Base-by-base conservation (phyloP, 257 asterid species). In the Penstemon eatonii region DNA sequence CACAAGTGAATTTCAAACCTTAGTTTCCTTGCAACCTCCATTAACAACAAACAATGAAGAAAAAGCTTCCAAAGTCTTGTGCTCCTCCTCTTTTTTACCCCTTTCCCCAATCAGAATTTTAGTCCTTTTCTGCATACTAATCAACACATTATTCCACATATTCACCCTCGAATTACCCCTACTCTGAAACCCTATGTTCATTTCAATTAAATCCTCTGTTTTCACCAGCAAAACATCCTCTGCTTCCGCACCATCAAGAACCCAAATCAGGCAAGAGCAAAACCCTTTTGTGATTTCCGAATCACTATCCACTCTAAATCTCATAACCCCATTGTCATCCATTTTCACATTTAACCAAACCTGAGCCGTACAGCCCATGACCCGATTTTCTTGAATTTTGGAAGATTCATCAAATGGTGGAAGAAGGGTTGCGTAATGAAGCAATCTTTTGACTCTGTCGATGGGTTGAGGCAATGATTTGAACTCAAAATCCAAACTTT, bases 321-420 rank as follows among this genome's bases (percentile, higher is more conserved):
- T 80, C 79, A 94, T 43, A 38, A 63, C 74, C 41, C 65, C 65
- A 44, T 75, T 86, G 7, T 47, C 66, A 55, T 76, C 95, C 78
- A 94, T 43, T 53, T 59, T 65, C 51, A 80, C 95, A 49, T 75
- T 63, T 44, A 94, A 66, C 99, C 99, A 94, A 8, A 94, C 96
- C 88, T 82, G 95, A 36, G 97, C 87, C 3, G 97, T 87, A 68
- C 97, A 94, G 0, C 99, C 99, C 0, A 86, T 89, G 4, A 91
- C 97, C 3, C 97, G 91, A 56, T 78, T 85, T 6, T 83, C 88
- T 0, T 75, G 41, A 15, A 18, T 80, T 75, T 76, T 86, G 10
- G 64, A 52, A 0, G 95, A 82, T 8, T 77, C 85, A 0, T 66
- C 83, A 76, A 87, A 80, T 0, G 75, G 59, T 11, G 89, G 83